phyloP scores from a whole-genome alignment of 2,329 filamentous ascomycete species.

The Plectosphaerella sp. region DNA sequence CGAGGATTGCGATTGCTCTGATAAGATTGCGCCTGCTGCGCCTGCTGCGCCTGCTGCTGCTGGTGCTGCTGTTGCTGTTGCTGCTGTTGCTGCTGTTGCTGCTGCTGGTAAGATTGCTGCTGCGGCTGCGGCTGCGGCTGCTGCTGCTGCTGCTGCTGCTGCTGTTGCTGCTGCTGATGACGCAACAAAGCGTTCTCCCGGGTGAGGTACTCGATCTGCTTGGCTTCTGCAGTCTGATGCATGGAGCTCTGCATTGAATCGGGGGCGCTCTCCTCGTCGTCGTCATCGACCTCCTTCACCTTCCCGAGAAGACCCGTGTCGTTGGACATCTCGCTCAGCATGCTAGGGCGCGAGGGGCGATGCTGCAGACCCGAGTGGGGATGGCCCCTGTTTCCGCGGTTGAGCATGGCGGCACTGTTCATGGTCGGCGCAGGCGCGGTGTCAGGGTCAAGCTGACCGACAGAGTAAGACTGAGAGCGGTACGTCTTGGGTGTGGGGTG shows the following conservation, averaged over 20 bases:
- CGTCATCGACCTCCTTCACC: constrained; percentile 66
- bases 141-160: constrained; percentile 27
- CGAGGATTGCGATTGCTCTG: constrained; percentile 27
- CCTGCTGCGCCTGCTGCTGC: not conserved
- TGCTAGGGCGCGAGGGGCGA: constrained; percentile 73
- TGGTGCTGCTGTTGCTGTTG: not conserved
- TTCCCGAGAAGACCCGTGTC: constrained; percentile 60
- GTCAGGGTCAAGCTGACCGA: constrained; percentile 80
- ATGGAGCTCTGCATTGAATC: constrained; percentile 50
- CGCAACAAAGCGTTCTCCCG: constrained; percentile 60
- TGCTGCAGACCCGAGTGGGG: constrained; percentile 70
- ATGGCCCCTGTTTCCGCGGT: constrained; percentile 39
- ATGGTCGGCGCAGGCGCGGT: constrained; percentile 33
- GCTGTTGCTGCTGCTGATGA: constrained; percentile 37
- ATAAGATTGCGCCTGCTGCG: not conserved
- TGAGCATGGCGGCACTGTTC: constrained; percentile 43
- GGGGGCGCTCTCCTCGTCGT: constrained; percentile 52
- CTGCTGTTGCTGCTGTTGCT: constrained; percentile 12
- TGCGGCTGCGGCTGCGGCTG: constrained; percentile 25
- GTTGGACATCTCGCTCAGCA: constrained; percentile 68
- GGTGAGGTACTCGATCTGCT: constrained; percentile 58
- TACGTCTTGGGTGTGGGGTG: constrained; percentile 91
- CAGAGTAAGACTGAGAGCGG: constrained; percentile 93
- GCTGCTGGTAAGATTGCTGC: constrained; percentile 30
- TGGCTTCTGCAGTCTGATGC: constrained; percentile 52